Evolutionary conservation across 2,329 filamentous ascomycete species (phyloP).

Genomic region (Tothia fuscella): DNA sequence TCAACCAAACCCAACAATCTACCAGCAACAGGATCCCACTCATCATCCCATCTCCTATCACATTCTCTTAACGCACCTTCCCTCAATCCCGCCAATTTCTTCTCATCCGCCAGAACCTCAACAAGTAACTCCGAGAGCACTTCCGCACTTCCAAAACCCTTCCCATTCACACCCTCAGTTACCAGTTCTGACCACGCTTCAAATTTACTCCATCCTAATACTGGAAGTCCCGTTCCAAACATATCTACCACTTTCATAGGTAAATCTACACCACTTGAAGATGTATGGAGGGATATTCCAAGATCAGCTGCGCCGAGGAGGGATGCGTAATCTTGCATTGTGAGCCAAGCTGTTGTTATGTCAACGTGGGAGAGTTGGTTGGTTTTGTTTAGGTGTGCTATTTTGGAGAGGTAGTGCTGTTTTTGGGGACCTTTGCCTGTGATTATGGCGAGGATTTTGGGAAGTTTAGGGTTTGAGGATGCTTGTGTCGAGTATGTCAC

Average conservation of each 20-base stretch:
- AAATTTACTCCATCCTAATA: slow-evolving; percentile 75
- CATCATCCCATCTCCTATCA: slow-evolving; percentile 71
- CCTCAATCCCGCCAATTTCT: slow-evolving; percentile 50
- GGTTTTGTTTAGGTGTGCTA: slow-evolving; percentile 47
- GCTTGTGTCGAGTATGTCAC: slow-evolving; percentile 54
- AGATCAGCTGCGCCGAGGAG: slow-evolving; percentile 78
- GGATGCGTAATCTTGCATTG: slow-evolving; percentile 68
- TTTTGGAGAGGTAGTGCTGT: slow-evolving; percentile 56
- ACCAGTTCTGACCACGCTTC: slow-evolving; percentile 88
- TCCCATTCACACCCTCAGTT: slow-evolving; percentile 72
- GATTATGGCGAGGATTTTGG: slow-evolving; percentile 72
- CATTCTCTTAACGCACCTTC: slow-evolving; percentile 63
- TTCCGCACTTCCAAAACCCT: slow-evolving; percentile 63
- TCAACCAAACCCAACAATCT: slow-evolving; percentile 44
- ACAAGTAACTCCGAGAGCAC: slow-evolving; percentile 50
- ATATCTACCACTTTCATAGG: slow-evolving; percentile 99
- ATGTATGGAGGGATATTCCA: slow-evolving; percentile 84
- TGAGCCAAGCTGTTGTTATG: slow-evolving; percentile 75
- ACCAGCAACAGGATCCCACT: slow-evolving; percentile 79
- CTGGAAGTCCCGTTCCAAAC: slow-evolving; percentile 89
- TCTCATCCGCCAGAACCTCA: slow-evolving; percentile 42
- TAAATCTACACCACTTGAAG: slow-evolving; percentile 85
- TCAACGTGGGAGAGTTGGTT: slow-evolving; percentile 57
- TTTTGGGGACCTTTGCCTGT: slow-evolving; percentile 89
- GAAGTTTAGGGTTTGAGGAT: slow-evolving; percentile 37